These are phyloP conservation scores for Kodamaea ohmeri DNA, from an alignment of 1,139 yeast genomes.

Conservation along the genomic window DNA sequence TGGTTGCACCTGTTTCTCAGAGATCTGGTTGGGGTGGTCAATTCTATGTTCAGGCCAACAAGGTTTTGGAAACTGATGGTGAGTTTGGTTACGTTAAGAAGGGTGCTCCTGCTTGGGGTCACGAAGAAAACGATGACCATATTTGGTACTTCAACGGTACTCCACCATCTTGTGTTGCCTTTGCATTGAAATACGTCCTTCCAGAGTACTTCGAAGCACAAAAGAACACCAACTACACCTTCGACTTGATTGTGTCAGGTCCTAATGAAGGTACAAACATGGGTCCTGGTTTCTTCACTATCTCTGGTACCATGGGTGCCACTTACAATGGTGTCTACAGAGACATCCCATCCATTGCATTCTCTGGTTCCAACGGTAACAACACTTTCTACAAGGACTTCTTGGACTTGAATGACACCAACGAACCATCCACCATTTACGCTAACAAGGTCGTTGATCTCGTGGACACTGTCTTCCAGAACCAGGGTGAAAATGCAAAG, in stretches of 20 bases:
- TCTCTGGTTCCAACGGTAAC: conserved; percentile 44
- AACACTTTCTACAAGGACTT: conserved; percentile 42
- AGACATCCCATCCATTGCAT: conserved; percentile 43
- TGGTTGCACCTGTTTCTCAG: conserved; percentile 59
- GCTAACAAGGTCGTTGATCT: conserved; percentile 38
- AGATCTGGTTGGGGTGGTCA: conserved; percentile 61
- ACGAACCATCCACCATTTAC: conserved; percentile 41
- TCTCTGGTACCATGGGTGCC: conserved; percentile 49
- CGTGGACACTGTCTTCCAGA: conserved; percentile 34
- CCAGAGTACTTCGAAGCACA: conserved; percentile 33
- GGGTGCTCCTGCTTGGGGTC: conserved; percentile 50
- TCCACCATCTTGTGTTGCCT: conserved; percentile 44
- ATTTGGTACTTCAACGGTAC: conserved; percentile 52
- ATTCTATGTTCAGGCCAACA: conserved; percentile 44
- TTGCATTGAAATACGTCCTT: conserved; percentile 41
- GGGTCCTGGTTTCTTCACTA: conserved; percentile 40
- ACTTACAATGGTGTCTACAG: conserved; percentile 43
- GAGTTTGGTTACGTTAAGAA: conserved; percentile 40
- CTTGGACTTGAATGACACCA: conserved; percentile 31
- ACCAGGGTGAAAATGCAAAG: conserved; percentile 28
- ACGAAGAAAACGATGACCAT: conserved; percentile 40
- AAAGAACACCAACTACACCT: conserved; percentile 24
- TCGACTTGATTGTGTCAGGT: conserved; percentile 47
- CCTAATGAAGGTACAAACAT: conserved; percentile 48
- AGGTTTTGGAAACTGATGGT: conserved; percentile 41